A percentile compares a stretch with the other conserved stretches of the same genome.
Evolutionary conservation across 164 flowering plant genomes (phyloP).

Genomic region (Berberis vulgaris): DNA sequence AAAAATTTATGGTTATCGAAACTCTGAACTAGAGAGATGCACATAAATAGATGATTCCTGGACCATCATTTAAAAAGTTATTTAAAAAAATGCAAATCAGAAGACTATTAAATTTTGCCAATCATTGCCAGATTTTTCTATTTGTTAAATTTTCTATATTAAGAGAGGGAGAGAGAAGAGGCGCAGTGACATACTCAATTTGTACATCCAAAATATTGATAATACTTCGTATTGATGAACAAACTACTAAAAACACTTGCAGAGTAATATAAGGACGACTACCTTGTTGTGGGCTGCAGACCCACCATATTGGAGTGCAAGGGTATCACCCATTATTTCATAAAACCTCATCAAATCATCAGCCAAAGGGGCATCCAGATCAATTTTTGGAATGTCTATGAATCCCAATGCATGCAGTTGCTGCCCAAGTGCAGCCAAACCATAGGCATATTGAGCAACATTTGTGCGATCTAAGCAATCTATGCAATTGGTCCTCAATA

Average conservation of each 20-base stretch:
- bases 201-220: no score
- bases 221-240: no score
- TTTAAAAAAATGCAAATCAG: no score
- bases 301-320: conserved; percentile 94
- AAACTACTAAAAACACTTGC: background rate
- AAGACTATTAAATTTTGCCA: no score
- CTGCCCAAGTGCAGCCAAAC: conserved; percentile 79
- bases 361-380: conserved; percentile 53
- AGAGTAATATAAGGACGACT: conserved; percentile 4
- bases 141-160: no score
- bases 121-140: no score
- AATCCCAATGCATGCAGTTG: conserved; percentile 72
- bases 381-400: conserved; percentile 33
- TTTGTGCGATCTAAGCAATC: conserved; percentile 99
- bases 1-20: no score
- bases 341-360: conserved; percentile 63
- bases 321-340: conserved; percentile 93
- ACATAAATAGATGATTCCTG: no score
- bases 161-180: no score
- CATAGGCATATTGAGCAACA: conserved; percentile 90
- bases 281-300: conserved; percentile 99
- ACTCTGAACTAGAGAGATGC: no score
- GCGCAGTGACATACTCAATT: no score
- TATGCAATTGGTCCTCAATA: conserved; percentile 90
- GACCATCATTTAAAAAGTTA: no score